phyloP scores from a whole-genome alignment of 352 stramenopile species.

The Phytophthora crassamura region DNA sequence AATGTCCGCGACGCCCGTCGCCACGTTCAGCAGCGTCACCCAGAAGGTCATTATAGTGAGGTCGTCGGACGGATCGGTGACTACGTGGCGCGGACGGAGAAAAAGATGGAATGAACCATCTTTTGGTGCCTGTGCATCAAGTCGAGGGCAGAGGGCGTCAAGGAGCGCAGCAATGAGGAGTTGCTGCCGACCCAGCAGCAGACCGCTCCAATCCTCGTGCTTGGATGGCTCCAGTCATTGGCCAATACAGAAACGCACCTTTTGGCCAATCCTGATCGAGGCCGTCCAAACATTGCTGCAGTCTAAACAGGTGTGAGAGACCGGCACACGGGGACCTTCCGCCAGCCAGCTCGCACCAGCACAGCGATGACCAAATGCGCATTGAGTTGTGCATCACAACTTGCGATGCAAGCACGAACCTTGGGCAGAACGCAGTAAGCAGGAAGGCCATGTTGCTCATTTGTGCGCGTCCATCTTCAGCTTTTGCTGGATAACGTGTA shows the following conservation, averaged over 20 bases:
- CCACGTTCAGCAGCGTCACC: constrained; percentile 28
- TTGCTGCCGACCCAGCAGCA: too few species aligned
- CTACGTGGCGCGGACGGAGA: constrained; percentile 2
- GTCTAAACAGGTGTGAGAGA: constrained; percentile 25
- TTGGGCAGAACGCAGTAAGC: too few species aligned
- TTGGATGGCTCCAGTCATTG: constrained; percentile 25
- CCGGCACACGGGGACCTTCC: constrained; percentile 9
- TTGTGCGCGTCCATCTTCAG: too few species aligned
- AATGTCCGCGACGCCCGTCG: constrained; percentile 30
- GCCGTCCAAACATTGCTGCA: constrained; percentile 14
- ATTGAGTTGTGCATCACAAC: too few species aligned
- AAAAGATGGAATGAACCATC: constrained; percentile 17
- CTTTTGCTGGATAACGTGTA: too few species aligned
- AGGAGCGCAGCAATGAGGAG: too few species aligned
- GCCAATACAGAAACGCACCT: neutral
- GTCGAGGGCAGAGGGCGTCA: too few species aligned
- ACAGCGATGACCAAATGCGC: too few species aligned
- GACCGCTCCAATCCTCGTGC: constrained; percentile 14
- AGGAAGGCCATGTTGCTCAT: too few species aligned
- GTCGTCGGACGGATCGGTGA: too few species aligned
- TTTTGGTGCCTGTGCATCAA: too few species aligned
- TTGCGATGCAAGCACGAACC: too few species aligned
- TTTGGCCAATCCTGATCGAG: constrained; percentile 7
- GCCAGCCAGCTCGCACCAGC: constrained; percentile 5
- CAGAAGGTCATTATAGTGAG: constrained; percentile 27